Base-by-base conservation (phyloP, 1,284 basidiomycete species). In the Cryptococcus jaspeensis region DNA sequence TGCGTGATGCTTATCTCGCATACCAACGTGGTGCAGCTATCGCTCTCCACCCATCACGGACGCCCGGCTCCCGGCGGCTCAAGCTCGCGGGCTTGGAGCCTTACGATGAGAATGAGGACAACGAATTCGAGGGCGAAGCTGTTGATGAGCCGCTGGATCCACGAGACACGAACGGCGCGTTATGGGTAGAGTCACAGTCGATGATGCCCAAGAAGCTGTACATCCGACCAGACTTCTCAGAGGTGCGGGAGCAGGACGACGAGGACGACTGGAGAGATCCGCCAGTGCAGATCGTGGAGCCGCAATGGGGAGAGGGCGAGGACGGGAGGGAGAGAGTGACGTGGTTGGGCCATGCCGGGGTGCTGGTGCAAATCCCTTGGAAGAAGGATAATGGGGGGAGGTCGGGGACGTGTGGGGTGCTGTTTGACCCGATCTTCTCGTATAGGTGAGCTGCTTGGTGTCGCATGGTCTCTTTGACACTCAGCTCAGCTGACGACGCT, bases 381-480 rank as follows among this genome's bases (percentile, higher is more conserved):
- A 66, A 58, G 38, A 50, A 42, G 32, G 37, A 37, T 9, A 52
- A 57, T 32, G 51, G 45, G 5, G 56, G 52, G 22, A 50, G 63
- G 20, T 61, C 60, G 12, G 71, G 66, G 1, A 67, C 62, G 56
- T 72, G 69, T 43, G 70, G 70, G 0, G 55, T 78, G 3, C 37
- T 77, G 5, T 78, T 76, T 55, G 76, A 78, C 55, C 76, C 76
- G 0, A 76, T 78, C 47, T 78, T 78, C 58, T 75, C 73, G 5
- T 66, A 74, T 45, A 61, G 76, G 73, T 72, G 39, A 53, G 72
- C 60, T 23, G 20, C 2, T n/a, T 15, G n/a, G n/a, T n/a, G n/a
- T 36, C 8, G 12, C 9, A 2, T 23, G 32, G 45, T 38, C 36
- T 28, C 20, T 13, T n/a, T 3, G 11, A 20, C 9, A 28, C 5